Evolutionary conservation across 2,329 filamentous ascomycete genomes (phyloP).

Genomic region (Hirsutella minnesotensis): DNA sequence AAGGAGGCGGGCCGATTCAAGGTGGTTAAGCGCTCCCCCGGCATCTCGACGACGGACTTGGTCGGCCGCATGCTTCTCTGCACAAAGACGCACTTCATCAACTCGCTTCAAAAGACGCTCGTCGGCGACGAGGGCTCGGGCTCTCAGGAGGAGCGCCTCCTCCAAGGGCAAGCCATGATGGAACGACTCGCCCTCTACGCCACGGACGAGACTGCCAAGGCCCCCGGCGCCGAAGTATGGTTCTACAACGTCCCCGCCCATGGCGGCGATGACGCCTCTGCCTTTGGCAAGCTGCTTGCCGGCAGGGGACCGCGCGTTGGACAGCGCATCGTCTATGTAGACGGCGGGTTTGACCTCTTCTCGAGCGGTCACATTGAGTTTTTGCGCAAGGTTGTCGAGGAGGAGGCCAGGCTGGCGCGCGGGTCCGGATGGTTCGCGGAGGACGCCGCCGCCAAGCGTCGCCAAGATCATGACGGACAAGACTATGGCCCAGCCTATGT

Average conservation of each 20-base stretch:
- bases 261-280: conserved; percentile 46
- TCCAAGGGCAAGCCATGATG: conserved; percentile 55
- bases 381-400: conserved; percentile 60
- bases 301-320: conserved; percentile 63
- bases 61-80: conserved; percentile 95
- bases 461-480: conserved; percentile 39
- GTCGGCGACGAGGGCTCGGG: conserved; percentile 62
- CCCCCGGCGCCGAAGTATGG: conserved; percentile 75
- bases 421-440: conserved; percentile 64
- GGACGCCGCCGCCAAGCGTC: conserved; percentile 49
- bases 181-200: conserved; percentile 77
- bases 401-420: conserved; percentile 58
- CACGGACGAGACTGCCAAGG: conserved; percentile 68
- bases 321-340: conserved; percentile 85
- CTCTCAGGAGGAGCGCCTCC: conserved; percentile 51
- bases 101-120: conserved; percentile 58
- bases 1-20: conserved; percentile 91
- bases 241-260: conserved; percentile 54
- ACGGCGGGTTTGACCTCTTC: conserved; percentile 94
- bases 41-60: conserved; percentile 95
- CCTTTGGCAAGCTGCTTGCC: conserved; percentile 55
- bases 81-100: conserved; percentile 89
- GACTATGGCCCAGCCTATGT: conserved; percentile 79
- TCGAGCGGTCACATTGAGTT: conserved; percentile 97
- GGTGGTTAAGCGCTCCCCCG: conserved; percentile 90